Percentiles rank a stretch among this genome's conserved stretches.
Evolutionary conservation across 441 rosid genomes (phyloP).

Genomic region (Aleurites moluccanus): DNA sequence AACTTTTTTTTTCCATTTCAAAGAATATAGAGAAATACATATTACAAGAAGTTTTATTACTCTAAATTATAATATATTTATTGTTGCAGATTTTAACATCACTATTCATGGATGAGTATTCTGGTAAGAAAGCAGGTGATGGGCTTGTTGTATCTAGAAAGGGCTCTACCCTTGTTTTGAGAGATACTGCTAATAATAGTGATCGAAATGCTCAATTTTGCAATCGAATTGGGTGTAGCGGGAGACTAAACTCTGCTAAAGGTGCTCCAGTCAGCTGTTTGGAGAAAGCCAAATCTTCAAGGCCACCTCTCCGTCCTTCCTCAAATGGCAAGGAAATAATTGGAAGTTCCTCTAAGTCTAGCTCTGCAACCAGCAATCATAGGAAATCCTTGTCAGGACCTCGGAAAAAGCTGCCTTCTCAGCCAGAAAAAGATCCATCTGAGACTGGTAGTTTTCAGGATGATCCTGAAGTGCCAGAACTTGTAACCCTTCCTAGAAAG

Average conservation of each 20-base stretch:
- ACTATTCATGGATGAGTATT: slow-evolving; percentile 64
- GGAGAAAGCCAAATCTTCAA: slow-evolving; percentile 56
- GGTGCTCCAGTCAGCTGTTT: slow-evolving; percentile 44
- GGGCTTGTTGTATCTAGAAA: slow-evolving; percentile 49
- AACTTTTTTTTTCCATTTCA: background rate
- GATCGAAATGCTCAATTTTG: slow-evolving; percentile 59
- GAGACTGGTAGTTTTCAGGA: slow-evolving; percentile 62
- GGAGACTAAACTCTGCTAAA: slow-evolving; percentile 55
- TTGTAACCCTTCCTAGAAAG: slow-evolving; percentile 37
- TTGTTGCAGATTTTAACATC: slow-evolving; percentile 32
- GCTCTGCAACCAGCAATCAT: slow-evolving; percentile 36
- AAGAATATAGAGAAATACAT: background rate
- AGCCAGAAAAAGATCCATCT: slow-evolving; percentile 55
- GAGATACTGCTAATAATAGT: slow-evolving; percentile 54
- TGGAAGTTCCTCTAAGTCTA: slow-evolving; percentile 68
- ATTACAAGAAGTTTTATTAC: background rate
- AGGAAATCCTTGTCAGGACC: slow-evolving; percentile 41
- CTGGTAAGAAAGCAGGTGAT: slow-evolving; percentile 58
- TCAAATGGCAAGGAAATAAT: slow-evolving; percentile 62
- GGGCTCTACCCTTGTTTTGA: slow-evolving; percentile 53
- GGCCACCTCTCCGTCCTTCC: slow-evolving; percentile 45
- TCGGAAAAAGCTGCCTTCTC: slow-evolving; percentile 47
- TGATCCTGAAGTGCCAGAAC: slow-evolving; percentile 47
- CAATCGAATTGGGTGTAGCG: slow-evolving; percentile 64
- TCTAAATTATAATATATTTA: background rate